These are phyloP conservation scores for Penicillium nordicum DNA, from an alignment of 2,329 filamentous ascomycete species.

Conservation along the genomic window DNA sequence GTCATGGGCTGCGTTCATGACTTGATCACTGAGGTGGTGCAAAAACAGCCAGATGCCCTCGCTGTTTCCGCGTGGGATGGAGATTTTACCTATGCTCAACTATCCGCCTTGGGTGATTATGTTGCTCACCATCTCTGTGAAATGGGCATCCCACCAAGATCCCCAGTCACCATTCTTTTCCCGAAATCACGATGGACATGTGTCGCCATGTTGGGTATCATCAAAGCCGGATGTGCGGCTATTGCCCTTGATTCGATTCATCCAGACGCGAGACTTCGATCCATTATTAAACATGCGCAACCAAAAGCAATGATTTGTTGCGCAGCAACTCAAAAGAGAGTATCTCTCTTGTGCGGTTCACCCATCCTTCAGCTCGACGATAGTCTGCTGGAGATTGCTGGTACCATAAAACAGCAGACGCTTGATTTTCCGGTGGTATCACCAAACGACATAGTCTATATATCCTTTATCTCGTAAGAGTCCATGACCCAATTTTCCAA, in stretches of 20 bases:
- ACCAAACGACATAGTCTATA: not conserved
- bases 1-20: not conserved
- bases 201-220: not conserved
- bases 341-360: not conserved
- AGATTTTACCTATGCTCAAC: not conserved
- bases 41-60: not conserved
- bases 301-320: not conserved
- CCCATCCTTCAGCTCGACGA: not conserved
- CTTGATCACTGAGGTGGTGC: not conserved
- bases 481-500: too few species aligned
- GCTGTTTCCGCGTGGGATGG: not conserved
- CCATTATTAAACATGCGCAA: not conserved
- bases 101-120: not conserved
- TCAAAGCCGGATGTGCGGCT: not conserved
- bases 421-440: not conserved
- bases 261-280: not conserved
- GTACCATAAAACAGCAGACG: not conserved
- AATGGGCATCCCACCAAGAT: not conserved
- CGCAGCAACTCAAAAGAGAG: not conserved
- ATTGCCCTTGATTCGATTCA: not conserved
- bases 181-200: not conserved
- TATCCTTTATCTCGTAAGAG: not conserved
- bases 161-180: not conserved
- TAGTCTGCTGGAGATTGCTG: not conserved
- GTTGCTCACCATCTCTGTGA: not conserved